Percentiles rank a stretch among this genome's conserved stretches.
phyloP scores from a whole-genome alignment of 495 filamentous ascomycete genomes.

The Friedmanniomyces endolithicus region DNA sequence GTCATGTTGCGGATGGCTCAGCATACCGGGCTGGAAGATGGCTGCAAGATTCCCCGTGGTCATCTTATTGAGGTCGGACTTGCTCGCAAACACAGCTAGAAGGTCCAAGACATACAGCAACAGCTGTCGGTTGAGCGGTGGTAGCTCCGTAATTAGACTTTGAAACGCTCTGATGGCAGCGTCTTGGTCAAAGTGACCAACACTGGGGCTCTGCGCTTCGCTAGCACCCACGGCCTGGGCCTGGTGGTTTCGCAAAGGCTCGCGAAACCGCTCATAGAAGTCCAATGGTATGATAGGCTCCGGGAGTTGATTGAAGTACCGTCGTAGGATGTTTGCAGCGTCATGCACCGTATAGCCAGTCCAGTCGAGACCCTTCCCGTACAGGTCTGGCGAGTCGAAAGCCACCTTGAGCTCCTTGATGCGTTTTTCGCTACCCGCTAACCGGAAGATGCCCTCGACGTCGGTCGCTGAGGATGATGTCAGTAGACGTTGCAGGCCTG shows the following conservation, averaged over 20 bases:
- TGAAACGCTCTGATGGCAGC: slow-evolving; percentile 76
- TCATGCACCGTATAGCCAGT: slow-evolving; percentile 97
- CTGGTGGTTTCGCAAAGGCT: slow-evolving; percentile 68
- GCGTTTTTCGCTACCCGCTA: slow-evolving; percentile 91
- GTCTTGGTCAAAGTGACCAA: slow-evolving; percentile 54
- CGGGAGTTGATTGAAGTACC: slow-evolving; percentile 87
- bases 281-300: slow-evolving; percentile 94
- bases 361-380: slow-evolving; percentile 95
- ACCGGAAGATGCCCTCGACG: slow-evolving; percentile 91
- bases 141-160: slow-evolving; percentile 78
- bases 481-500: neutral
- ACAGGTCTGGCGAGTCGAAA: slow-evolving; percentile 91
- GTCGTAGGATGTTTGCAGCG: slow-evolving; percentile 88
- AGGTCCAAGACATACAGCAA: slow-evolving; percentile 95
- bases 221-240: slow-evolving; percentile 54
- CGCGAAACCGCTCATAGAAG: slow-evolving; percentile 81
- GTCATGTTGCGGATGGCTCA: slow-evolving; percentile 86
- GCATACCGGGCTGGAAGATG: slow-evolving; percentile 93
- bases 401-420: slow-evolving; percentile 89
- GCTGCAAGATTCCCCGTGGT: slow-evolving; percentile 87
- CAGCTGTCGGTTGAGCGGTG: slow-evolving; percentile 85
- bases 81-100: slow-evolving; percentile 95
- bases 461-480: slow-evolving; percentile 59
- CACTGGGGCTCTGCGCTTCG: slow-evolving; percentile 40
- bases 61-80: slow-evolving; percentile 95